phyloP scores from a whole-genome alignment of 2,329 filamentous ascomycete species.

The Microcyclospora pomicola region DNA sequence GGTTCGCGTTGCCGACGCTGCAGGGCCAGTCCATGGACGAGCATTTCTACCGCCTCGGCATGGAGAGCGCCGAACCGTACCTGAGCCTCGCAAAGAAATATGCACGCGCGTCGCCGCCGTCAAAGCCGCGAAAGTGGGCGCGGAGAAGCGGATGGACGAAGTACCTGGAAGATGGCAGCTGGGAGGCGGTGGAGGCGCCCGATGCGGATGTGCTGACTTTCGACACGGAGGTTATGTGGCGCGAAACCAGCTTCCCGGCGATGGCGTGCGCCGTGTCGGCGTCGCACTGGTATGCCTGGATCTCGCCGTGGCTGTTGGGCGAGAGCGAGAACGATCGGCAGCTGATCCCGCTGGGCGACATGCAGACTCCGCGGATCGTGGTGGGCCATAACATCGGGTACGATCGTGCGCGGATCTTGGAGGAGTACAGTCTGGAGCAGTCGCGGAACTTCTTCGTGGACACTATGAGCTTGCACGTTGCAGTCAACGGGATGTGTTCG shows the following conservation, averaged over 20 bases:
- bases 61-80: conserved; percentile 78
- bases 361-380: conserved; percentile 57
- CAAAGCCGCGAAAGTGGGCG: conserved; percentile 58
- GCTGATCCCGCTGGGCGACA: conserved; percentile 74
- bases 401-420: conserved; percentile 72
- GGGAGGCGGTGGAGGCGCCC: conserved; percentile 61
- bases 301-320: conserved; percentile 86
- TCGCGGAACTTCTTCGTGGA: conserved; percentile 79
- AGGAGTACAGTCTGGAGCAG: conserved; percentile 79
- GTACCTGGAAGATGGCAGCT: conserved; percentile 61
- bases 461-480: conserved; percentile 96
- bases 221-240: conserved; percentile 95
- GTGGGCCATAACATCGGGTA: conserved; percentile 95
- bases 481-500: conserved; percentile 98
- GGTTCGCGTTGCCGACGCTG: conserved; percentile 69
- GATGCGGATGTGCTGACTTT: conserved; percentile 76
- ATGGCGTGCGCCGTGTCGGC: conserved; percentile 92
- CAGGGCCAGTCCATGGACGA: conserved; percentile 77
- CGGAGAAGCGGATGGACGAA: conserved; percentile 83
- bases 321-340: conserved; percentile 67
- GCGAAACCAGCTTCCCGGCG: conserved; percentile 78
- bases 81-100: conserved; percentile 63
- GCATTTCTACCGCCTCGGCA: conserved; percentile 80
- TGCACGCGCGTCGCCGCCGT: conserved; percentile 44
- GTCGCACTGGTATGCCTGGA: conserved; percentile 90